A percentile compares a stretch with the other conserved stretches of the same genome.
Conservation (phyloP, 768 basidiomycete genomes). For the Agaricus sinodeliciosus region DNA sequence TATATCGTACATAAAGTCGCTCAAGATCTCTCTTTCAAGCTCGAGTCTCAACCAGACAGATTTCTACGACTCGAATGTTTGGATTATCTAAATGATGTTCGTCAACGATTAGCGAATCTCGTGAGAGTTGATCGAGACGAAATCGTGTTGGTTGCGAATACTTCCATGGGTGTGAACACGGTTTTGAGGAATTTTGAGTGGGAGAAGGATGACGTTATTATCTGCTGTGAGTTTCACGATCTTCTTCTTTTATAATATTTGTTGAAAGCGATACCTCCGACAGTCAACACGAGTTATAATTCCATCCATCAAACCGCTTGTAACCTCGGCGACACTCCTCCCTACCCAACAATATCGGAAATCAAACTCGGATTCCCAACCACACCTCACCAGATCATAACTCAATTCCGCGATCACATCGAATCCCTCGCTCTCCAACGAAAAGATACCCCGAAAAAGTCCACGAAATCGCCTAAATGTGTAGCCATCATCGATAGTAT, state of each 20-base stretch:
- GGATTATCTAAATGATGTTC: conserved; percentile 28
- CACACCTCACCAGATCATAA: conserved; percentile 49
- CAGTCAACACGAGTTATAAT: conserved; percentile 41
- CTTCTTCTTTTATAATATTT: not conserved
- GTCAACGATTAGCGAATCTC: conserved; percentile 43
- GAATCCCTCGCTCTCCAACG: conserved; percentile 8
- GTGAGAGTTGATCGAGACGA: conserved; percentile 47
- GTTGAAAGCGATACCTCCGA: too few relatives aligned
- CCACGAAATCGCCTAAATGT: conserved; percentile 35
- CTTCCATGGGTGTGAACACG: conserved; percentile 60
- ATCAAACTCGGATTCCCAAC: conserved; percentile 51
- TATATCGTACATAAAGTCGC: conserved; percentile 42
- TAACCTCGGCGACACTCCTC: conserved; percentile 47
- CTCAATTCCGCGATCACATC: conserved; percentile 33
- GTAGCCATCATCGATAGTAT: conserved; percentile 63
- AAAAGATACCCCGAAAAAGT: conserved; percentile 14
- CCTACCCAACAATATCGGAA: conserved; percentile 43
- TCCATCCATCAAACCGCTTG: conserved; percentile 46
- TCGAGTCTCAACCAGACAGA: conserved; percentile 51
- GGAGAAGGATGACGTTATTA: conserved; percentile 59
- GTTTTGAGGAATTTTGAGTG: conserved; percentile 63
- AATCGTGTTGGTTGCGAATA: conserved; percentile 54
- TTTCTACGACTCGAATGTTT: conserved; percentile 37
- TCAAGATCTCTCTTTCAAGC: conserved; percentile 29
- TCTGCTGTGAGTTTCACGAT: conserved; percentile 40